Conservation (phyloP, 208 protist genomes). For the Wallacemonas sp. region DNA sequence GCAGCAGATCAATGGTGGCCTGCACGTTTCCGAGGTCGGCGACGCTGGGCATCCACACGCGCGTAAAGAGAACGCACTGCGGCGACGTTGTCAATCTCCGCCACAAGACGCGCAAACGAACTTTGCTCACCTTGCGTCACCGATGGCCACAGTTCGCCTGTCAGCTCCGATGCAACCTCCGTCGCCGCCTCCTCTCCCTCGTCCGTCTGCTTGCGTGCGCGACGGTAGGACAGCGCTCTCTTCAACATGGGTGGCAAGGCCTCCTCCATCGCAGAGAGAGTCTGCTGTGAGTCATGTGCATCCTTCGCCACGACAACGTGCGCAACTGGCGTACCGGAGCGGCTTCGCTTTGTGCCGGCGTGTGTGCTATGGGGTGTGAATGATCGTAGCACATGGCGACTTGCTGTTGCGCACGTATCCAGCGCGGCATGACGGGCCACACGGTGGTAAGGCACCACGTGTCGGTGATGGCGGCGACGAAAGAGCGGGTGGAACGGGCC, state of each 20-base stretch:
- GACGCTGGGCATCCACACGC: neutral
- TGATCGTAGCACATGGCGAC: too few species aligned
- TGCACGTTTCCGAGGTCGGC: neutral
- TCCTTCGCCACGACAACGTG: too few species aligned
- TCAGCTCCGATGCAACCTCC: too few species aligned
- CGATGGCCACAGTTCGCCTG: neutral
- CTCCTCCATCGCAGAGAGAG: too few species aligned
- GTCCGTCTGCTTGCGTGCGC: neutral
- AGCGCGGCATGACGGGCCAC: neutral
- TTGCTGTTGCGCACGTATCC: neutral
- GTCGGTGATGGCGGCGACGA: neutral
- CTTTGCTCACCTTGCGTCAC: neutral
- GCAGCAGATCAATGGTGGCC: neutral
- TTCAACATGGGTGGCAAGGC: neutral
- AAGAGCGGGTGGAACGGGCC: conserved; percentile 9
- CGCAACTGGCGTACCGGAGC: too few species aligned
- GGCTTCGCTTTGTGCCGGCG: too few species aligned
- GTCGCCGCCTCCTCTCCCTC: too few species aligned
- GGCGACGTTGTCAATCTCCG: neutral
- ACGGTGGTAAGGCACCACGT: neutral
- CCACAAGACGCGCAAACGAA: neutral
- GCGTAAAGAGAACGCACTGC: conserved; percentile 2
- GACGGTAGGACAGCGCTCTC: neutral
- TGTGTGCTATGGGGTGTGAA: too few species aligned
- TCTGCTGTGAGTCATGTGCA: too few species aligned